Conservation (phyloP, 495 filamentous ascomycete genomes). For the Hypoxylon crocopeplum region DNA sequence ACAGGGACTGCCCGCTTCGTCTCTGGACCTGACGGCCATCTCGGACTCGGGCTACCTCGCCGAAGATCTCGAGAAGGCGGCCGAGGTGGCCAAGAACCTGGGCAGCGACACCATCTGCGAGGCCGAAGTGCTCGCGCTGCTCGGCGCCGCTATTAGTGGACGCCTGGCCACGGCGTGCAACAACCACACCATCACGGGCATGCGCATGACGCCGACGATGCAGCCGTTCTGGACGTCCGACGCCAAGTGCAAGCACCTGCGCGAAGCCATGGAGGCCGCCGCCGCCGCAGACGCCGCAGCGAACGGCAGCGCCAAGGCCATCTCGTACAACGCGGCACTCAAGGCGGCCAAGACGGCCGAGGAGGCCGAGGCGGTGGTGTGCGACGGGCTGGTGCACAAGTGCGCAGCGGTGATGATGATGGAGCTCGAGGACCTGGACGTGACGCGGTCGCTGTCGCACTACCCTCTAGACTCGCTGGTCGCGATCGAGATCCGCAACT, state of each 20-base stretch:
- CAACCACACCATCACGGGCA: conserved; percentile 59
- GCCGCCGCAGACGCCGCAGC: conserved; percentile 46
- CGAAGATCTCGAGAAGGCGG: conserved; percentile 53
- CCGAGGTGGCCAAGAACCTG: conserved; percentile 55
- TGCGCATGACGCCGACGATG: conserved; percentile 54
- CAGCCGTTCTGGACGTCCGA: conserved; percentile 59
- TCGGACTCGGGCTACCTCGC: conserved; percentile 63
- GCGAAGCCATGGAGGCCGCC: conserved; percentile 53
- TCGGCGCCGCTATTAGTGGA: conserved; percentile 55
- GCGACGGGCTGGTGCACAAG: conserved; percentile 54
- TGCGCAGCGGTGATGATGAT: conserved; percentile 59
- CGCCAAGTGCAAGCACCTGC: conserved; percentile 59
- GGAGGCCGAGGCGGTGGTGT: conserved; percentile 56
- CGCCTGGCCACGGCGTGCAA: conserved; percentile 47
- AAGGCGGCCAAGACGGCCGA: conserved; percentile 48
- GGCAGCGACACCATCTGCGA: conserved; percentile 60
- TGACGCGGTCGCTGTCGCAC: conserved; percentile 52
- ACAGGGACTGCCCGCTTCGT: conserved; percentile 55
- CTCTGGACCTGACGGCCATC: conserved; percentile 63
- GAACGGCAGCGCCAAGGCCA: conserved; percentile 31
- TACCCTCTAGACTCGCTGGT: conserved; percentile 63
- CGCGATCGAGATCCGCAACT: conserved; percentile 61
- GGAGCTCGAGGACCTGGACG: conserved; percentile 58
- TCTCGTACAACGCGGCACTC: conserved; percentile 51
- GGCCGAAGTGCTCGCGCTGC: conserved; percentile 56